phyloP scores from a whole-genome alignment of 495 filamentous ascomycete genomes.

The Penicillium goetzii region DNA sequence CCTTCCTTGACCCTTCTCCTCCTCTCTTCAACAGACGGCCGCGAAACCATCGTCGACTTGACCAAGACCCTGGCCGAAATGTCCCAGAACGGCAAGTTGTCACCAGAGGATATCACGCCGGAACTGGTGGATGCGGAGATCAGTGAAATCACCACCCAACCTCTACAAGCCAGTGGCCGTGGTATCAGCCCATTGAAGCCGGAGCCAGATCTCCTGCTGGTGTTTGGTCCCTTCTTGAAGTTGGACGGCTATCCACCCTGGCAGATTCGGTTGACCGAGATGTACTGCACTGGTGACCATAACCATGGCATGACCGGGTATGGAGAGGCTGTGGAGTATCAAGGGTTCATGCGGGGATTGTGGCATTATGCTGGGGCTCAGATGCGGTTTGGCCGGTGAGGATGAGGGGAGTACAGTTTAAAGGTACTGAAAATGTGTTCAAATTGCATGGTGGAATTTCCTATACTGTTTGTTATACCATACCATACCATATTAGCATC shows the following conservation, averaged over 20 bases:
- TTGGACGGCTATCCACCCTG: conserved; percentile 94
- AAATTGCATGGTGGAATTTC: conserved; percentile 7
- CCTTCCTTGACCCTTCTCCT: conserved; percentile 80
- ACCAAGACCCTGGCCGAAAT: conserved; percentile 94
- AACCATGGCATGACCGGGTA: conserved; percentile 40
- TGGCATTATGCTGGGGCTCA: conserved; percentile 84
- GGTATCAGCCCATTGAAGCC: conserved; percentile 32
- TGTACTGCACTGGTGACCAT: conserved; percentile 64
- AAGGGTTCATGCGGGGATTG: conserved; percentile 84
- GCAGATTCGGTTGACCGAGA: conserved; percentile 94
- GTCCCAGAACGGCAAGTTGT: conserved; percentile 85
- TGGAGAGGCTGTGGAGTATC: conserved; percentile 77
- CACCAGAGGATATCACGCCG: conserved; percentile 73
- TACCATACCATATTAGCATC: conserved; percentile 21
- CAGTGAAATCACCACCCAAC: conserved; percentile 56
- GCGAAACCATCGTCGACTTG: conserved; percentile 90
- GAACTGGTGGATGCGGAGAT: conserved; percentile 93
- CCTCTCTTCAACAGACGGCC: conserved; percentile 83
- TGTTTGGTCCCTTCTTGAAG: conserved; percentile 80
- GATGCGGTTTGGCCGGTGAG: conserved; percentile 83
- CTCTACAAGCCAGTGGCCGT: conserved; percentile 26
- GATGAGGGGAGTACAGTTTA: not conserved
- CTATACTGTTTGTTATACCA: conserved; percentile 21
- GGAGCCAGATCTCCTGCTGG: conserved; percentile 87
- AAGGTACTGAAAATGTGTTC: conserved; percentile 3